Conservation (phyloP, 2,329 filamentous ascomycete genomes). For the Fusarium clavum region DNA sequence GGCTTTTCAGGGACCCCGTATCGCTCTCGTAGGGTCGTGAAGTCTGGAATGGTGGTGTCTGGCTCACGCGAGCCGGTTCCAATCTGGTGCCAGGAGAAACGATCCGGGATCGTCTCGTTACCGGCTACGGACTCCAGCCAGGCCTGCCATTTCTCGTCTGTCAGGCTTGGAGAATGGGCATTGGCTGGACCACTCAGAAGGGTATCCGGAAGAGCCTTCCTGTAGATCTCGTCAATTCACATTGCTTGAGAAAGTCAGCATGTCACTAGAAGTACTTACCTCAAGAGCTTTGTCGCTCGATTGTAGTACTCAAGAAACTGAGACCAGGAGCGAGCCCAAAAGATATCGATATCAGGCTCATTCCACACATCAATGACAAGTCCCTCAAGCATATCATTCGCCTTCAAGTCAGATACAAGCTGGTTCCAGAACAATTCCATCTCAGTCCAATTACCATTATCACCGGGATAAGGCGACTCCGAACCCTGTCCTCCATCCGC, state of each 20-base stretch:
- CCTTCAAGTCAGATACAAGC: neutral
- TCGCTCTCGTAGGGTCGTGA: neutral
- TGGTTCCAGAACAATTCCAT: neutral
- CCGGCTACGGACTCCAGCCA: neutral
- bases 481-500: neutral
- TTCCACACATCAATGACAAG: constrained; percentile 5
- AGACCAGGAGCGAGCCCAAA: neutral
- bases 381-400: neutral
- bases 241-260: too few relatives aligned
- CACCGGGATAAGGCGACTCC: neutral
- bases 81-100: neutral
- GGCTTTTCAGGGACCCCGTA: neutral
- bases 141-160: neutral
- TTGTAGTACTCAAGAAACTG: neutral
- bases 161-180: neutral
- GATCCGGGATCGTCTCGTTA: neutral
- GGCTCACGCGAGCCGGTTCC: neutral
- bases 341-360: neutral
- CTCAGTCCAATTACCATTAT: neutral
- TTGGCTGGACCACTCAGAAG: neutral
- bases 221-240: neutral
- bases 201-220: neutral
- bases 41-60: neutral
- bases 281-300: neutral
- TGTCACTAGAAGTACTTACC: neutral